Evolutionary conservation across 805 yeast species (phyloP), one percentile per base, ranked within the genome.

Genomic region (Nakazawaea ambrosiae): DNA sequence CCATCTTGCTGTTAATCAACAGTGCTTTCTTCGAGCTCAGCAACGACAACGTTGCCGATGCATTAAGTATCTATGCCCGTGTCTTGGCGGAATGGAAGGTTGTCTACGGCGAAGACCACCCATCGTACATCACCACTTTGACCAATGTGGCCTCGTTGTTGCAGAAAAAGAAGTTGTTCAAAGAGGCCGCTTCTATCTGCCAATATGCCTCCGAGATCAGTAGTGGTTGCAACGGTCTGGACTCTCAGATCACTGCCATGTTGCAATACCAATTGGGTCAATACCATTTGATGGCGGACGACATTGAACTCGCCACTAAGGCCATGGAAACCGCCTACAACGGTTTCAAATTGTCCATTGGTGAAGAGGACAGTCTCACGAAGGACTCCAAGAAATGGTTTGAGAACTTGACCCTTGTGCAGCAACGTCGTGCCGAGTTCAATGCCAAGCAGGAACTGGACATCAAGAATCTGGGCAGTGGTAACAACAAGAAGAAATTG

Each of bases 231-330:
- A 74, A 75, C 51, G 92, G 89, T 34, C 70, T 61, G 14, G 62
- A 67, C 10, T 70, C 82, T 11, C 75, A 74, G 47, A 70, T 78
- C 39, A 69, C 81, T 20, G 95, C 79, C 17, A 66, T 75, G 45
- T 63, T 82, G 44, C 70, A 73, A 47, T 84, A 78, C 63, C 85
- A 90, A 56, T 55, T 71, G n/a, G 77, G 81, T 19, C 81, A 81
- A 50, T 56, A 77, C 31, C 68, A 75, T 36, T 73, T 81, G 24
- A 59, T 72, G 22, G 46, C 57, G 20, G 68, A 70, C 31, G 76
- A 78, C 41, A 68, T 70, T 49, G 64, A 67, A 36, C 73, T 65
- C 18, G 79, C 95, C 0, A 58, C 73, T 37, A 74, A 67, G 14
- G 68, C 70, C 40, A 74, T 80, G 49, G 61, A 68, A 15, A 63